These are phyloP conservation scores for Polytrichum commune DNA, from an alignment of 225 moss, liverwort and hornwort genomes.

Conservation along the genomic window DNA sequence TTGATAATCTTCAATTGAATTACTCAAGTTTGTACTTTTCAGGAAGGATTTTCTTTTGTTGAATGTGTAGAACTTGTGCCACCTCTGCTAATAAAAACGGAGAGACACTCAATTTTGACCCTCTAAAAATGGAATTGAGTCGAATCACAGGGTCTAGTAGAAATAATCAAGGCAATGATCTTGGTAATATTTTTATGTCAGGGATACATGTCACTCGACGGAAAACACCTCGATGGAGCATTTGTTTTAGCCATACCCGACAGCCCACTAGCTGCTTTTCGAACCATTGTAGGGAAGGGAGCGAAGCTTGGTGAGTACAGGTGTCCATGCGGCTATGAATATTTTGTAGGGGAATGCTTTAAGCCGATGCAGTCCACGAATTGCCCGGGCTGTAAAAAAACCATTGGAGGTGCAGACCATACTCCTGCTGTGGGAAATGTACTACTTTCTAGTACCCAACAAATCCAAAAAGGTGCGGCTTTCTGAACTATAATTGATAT, in stretches of 20 bases:
- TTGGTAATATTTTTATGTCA: conserved; percentile 17
- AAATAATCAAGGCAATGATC: neutral
- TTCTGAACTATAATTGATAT: no score
- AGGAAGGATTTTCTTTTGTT: no score
- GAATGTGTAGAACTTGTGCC: no score
- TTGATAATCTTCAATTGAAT: no score
- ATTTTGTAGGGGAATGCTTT: conserved; percentile 55
- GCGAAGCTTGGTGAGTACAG: conserved; percentile 36
- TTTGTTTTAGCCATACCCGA: conserved; percentile 48
- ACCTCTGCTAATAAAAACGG: no score
- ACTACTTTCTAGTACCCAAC: conserved; percentile 15
- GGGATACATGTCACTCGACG: conserved; percentile 44
- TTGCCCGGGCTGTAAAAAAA: conserved; percentile 37
- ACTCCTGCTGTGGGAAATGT: conserved; percentile 24
- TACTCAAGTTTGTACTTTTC: no score
- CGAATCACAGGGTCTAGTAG: no score
- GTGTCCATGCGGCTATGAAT: conserved; percentile 47
- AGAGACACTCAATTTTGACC: no score
- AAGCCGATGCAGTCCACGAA: conserved; percentile 25
- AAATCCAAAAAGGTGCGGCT: conserved; percentile 30
- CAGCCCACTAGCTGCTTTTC: conserved; percentile 47
- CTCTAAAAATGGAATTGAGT: no score
- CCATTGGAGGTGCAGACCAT: conserved; percentile 37
- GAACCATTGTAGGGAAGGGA: conserved; percentile 29
- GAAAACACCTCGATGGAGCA: conserved; percentile 28